Base-by-base conservation (phyloP, 2,329 filamentous ascomycete species). In the Cladosporium sp. region DNA sequence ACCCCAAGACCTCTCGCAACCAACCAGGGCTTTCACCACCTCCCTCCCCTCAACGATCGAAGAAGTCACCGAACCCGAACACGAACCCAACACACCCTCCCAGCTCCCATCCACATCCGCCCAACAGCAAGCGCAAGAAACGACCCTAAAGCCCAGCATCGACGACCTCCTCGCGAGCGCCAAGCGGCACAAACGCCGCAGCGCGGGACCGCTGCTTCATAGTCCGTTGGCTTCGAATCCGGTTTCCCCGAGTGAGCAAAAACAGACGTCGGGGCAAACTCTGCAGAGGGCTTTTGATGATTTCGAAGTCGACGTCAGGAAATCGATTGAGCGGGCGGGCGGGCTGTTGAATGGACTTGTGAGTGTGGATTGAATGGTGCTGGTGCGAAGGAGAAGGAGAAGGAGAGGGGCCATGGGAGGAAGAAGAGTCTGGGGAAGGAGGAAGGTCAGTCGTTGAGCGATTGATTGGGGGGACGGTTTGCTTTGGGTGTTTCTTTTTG, bases 141-240 rank as follows among this genome's bases (percentile, higher is more conserved):
- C 58, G 1, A 61, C 61, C 2, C 53, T 52, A n/a, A 58, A 55
- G n/a, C 56, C 60, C 2, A 57, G 56, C 4, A 57, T 63, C 57
- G 55, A 60, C 37, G 63, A 64, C 39, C 42, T 65, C 1, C 49
- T 64, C 4, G 57, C 57, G 17, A 60, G 56, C 38, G 61, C 54
- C 13, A 60, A 63, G 40, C 51, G 63, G 3, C 51, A 62, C 2
- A 65, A 64, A 43, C 56, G 61, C 4, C 55, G 56, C 27, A 60
- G 56, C 37, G 55, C 53, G 2, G 56, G 58, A 17, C 47, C 54
- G 3, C 38, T 56, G 3, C n/a, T n/a, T n/a, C 61, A 60, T 2
- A 58, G 54, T 43, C 63, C 62, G 2, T 45, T 65, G 1, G 59
- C 57, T 19, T 58, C 59, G 18, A 59, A 61, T 32, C 61, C 62